Conservation (phyloP, 73 alveolate genomes). For the Urostyla sp. region DNA sequence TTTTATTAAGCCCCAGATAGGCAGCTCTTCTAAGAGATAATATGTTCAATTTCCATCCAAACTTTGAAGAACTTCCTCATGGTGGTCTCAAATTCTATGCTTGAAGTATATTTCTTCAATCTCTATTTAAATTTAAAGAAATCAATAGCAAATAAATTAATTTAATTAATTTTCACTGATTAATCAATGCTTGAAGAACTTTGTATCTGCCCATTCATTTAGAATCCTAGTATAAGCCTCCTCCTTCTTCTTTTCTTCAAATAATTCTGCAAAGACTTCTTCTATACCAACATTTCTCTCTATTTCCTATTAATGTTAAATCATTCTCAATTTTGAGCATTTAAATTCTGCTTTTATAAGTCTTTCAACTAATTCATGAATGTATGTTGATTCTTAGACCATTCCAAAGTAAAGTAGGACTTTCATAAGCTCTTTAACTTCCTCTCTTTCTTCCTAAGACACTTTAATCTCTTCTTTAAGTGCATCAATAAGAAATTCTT, state of each 20-base stretch:
- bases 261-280: constrained; percentile 32
- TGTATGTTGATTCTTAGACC: constrained; percentile 33
- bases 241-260: constrained; percentile 16
- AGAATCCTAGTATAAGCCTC: constrained; percentile 28
- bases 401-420: constrained; percentile 54
- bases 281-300: constrained; percentile 7
- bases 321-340: not conserved
- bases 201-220: constrained; percentile 51
- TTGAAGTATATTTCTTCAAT: not conserved
- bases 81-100: not conserved
- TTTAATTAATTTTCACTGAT: not conserved
- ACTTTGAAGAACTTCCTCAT: not conserved
- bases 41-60: constrained; percentile 22
- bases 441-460: constrained; percentile 30
- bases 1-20: constrained; percentile 31
- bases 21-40: constrained; percentile 45
- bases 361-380: constrained; percentile 55
- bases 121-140: not conserved
- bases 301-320: not conserved
- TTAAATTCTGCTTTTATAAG: constrained; percentile 42
- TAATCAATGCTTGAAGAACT: constrained; percentile 58
- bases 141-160: not conserved
- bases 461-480: constrained; percentile 69
- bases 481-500: constrained; percentile 82
- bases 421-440: constrained; percentile 69